Percentiles rank a stretch among this genome's conserved stretches.
phyloP scores from a whole-genome alignment of 331 rosid species.

The Rosa hybrid region DNA sequence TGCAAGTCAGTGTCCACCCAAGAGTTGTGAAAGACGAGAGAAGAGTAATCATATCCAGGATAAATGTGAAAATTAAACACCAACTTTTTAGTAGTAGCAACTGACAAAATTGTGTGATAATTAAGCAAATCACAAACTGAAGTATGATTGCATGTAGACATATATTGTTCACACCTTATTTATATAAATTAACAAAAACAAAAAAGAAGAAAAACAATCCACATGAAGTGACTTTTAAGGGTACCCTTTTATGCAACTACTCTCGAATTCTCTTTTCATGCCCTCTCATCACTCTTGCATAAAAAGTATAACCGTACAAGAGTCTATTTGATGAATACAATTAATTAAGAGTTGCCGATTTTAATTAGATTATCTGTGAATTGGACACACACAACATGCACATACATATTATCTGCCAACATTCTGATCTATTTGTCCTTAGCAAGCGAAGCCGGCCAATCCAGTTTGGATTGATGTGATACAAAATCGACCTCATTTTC shows the following conservation, averaged over 20 bases:
- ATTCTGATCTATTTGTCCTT: constrained; percentile 4
- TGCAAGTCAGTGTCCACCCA: too few species aligned
- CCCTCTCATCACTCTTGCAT: neutral
- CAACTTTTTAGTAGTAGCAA: neutral
- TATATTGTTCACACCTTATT: too few species aligned
- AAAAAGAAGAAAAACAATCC: too few species aligned
- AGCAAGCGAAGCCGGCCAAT: neutral
- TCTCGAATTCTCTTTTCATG: too few species aligned
- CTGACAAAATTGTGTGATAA: too few species aligned
- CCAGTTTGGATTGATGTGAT: neutral
- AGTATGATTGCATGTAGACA: too few species aligned
- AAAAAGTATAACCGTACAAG: neutral
- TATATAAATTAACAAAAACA: too few species aligned
- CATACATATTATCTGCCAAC: neutral
- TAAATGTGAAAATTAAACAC: neutral
- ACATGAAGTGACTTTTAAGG: too few species aligned
- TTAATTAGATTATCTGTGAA: neutral
- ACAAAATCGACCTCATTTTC: neutral
- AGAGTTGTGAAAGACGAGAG: neutral
- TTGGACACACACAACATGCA: neutral
- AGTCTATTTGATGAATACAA: neutral
- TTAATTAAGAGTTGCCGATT: neutral
- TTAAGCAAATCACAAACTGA: too few species aligned
- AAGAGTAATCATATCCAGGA: too few species aligned
- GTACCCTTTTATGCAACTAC: too few species aligned